Evolutionary conservation across 768 basidiomycete species (phyloP).

Genomic region (Leccinum variicolor): DNA sequence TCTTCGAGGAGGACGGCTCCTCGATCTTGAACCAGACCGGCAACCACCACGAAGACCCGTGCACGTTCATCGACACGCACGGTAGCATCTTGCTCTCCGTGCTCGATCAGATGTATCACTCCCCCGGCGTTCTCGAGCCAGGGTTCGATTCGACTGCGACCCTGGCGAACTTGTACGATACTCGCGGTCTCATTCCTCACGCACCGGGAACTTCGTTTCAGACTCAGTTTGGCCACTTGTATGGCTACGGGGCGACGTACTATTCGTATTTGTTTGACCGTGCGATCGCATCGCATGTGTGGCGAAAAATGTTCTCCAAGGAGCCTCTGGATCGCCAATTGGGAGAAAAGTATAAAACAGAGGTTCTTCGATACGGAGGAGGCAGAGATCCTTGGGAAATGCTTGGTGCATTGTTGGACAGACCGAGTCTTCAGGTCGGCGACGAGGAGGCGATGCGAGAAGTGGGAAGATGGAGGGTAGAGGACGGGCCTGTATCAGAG

Average conservation of each 20-base stretch:
- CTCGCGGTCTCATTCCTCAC: constrained; percentile 77
- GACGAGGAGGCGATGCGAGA: constrained; percentile 83
- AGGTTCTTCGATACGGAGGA: constrained; percentile 79
- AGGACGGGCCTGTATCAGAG: constrained; percentile 62
- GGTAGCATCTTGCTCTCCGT: constrained; percentile 86
- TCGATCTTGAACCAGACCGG: constrained; percentile 45
- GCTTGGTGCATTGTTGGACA: constrained; percentile 68
- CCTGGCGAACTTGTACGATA: constrained; percentile 57
- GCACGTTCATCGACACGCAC: constrained; percentile 83
- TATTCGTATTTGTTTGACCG: constrained; percentile 97
- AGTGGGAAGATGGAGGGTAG: constrained; percentile 87
- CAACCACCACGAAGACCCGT: constrained; percentile 74
- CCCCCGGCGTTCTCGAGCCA: constrained; percentile 49
- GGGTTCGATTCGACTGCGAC: constrained; percentile 73
- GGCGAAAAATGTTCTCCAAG: constrained; percentile 65
- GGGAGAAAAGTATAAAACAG: constrained; percentile 79
- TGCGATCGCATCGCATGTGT: constrained; percentile 92
- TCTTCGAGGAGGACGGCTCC: constrained; percentile 61
- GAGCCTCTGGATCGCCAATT: constrained; percentile 67
- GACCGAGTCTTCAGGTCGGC: constrained; percentile 64
- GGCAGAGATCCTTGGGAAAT: constrained; percentile 93
- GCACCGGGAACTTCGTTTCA: constrained; percentile 89
- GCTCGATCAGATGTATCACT: constrained; percentile 90
- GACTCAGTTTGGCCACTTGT: constrained; percentile 93
- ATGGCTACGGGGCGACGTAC: constrained; percentile 96